Base-by-base conservation (phyloP, 495 filamentous ascomycete species). In the Hypoxylon fragiforme region DNA sequence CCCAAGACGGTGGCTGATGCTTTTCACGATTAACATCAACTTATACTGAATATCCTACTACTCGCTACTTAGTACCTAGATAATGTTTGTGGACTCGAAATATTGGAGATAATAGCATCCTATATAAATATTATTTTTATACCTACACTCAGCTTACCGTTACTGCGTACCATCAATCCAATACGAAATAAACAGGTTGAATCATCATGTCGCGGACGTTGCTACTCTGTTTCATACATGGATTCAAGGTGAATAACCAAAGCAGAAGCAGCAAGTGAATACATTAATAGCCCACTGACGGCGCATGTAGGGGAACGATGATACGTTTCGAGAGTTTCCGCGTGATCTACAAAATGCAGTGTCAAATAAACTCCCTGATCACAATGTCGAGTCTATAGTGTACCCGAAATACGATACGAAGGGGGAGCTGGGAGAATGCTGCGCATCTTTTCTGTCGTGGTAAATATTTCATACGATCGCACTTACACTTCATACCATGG, bases 401-500 rank as follows among this genome's bases (percentile, higher is more conserved):
- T 98, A 96, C 69, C 94, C 94, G 4, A 89, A 86, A 62, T 98
- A 89, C 67, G 91, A 97, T 69, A 98, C 94, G 3, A 81, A 85
- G 56, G 94, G 94, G 0, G 91, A 95, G 64, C 69, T 98, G 44
- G 78, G 78, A 26, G 81, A 88, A 66, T 88, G 85, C 60, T 89
- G 95, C 14, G 76, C 71, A 14, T 76, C 79, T 3, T 92, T 98
- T 60, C 79, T 89, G 57, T 89, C 90, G 73, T 98, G 94, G 92
- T 91, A 70, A 40, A 64, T 43, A 40, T 38, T 15, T 21, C 12
- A 5, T 14, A 18, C n/a, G n/a, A n/a, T n/a, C n/a, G n/a, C n/a
- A n/a, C n/a, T n/a, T n/a, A n/a, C n/a, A n/a, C n/a, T n/a, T n/a
- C n/a, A n/a, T n/a, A n/a, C n/a, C n/a, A n/a, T n/a, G n/a, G n/a